Evolutionary conservation across 805 yeast genomes (phyloP).

Genomic region (Debaryomyces maramus): DNA sequence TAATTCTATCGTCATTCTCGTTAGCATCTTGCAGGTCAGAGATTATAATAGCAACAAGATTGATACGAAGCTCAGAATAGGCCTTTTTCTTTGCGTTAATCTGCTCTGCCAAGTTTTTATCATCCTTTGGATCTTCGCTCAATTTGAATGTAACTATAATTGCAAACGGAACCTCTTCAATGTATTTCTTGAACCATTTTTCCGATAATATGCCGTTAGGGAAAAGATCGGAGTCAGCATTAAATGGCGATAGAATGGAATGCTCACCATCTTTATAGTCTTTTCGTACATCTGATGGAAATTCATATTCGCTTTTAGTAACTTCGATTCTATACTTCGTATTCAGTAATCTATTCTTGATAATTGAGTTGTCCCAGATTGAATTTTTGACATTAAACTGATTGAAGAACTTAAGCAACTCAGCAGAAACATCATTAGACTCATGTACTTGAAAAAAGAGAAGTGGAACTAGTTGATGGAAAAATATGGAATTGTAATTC

Average conservation of each 20-base stretch:
- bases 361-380: slow-evolving; percentile 40
- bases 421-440: slow-evolving; percentile 7
- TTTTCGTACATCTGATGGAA: neutral
- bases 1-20: slow-evolving; percentile 21
- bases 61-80: slow-evolving; percentile 12
- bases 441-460: slow-evolving; percentile 15
- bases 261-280: slow-evolving; percentile 16
- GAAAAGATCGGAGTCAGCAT: slow-evolving; percentile 26
- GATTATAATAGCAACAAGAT: slow-evolving; percentile 25
- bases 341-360: slow-evolving; percentile 35
- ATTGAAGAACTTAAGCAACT: slow-evolving; percentile 11
- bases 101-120: slow-evolving; percentile 12
- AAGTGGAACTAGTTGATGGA: slow-evolving; percentile 40
- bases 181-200: slow-evolving; percentile 39
- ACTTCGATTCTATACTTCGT: slow-evolving; percentile 29
- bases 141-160: slow-evolving; percentile 21
- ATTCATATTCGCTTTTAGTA: slow-evolving; percentile 4
- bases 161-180: slow-evolving; percentile 31
- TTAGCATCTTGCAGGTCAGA: slow-evolving; percentile 12
- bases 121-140: slow-evolving; percentile 14
- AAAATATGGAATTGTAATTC: slow-evolving; percentile 23
- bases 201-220: slow-evolving; percentile 31
- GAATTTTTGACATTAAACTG: slow-evolving; percentile 18
- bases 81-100: slow-evolving; percentile 16
- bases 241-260: slow-evolving; percentile 39